Percentiles rank a stretch among this genome's conserved stretches.
These are phyloP conservation scores for Filobasidium floriforme DNA, from an alignment of 768 basidiomycete genomes.

Conservation along the genomic window DNA sequence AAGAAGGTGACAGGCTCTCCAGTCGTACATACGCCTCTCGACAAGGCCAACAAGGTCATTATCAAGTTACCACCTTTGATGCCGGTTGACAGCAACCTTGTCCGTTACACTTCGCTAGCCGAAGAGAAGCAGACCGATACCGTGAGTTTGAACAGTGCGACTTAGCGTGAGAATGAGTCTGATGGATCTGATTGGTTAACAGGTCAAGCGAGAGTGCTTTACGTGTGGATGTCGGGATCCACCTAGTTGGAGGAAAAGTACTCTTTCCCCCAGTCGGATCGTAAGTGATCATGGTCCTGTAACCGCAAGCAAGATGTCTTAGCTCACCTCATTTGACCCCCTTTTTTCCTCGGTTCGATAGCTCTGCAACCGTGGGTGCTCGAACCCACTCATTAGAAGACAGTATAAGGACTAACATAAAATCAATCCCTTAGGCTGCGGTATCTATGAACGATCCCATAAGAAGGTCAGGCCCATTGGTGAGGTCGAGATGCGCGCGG, in stretches of 20 bases:
- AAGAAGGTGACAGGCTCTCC: too few species aligned
- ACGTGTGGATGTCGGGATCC: constrained; percentile 16
- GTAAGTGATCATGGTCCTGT: background rate
- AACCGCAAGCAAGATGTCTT: background rate
- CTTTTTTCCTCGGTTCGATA: background rate
- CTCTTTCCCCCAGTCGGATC: constrained; percentile 10
- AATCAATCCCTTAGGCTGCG: constrained; percentile 2
- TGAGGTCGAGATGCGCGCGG: constrained; percentile 10
- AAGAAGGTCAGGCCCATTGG: constrained; percentile 7
- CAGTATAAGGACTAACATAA: background rate
- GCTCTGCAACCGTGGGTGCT: constrained; percentile 18
- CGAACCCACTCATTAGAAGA: too few species aligned
- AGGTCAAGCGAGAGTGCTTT: constrained; percentile 21
- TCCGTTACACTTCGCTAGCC: constrained; percentile 13
- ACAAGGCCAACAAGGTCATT: constrained; percentile 7
- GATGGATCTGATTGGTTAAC: background rate
- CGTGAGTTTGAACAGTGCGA: background rate
- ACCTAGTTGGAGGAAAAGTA: constrained; percentile 19
- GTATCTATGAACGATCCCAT: constrained; percentile 20
- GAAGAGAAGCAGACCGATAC: constrained; percentile 21
- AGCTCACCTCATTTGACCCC: too few species aligned
- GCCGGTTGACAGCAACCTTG: background rate
- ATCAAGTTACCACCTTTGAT: constrained; percentile 1
- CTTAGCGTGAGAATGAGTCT: background rate
- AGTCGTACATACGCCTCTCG: background rate